Evolutionary conservation across 257 asterid species (phyloP).

Genomic region (Lavandula angustifolia): DNA sequence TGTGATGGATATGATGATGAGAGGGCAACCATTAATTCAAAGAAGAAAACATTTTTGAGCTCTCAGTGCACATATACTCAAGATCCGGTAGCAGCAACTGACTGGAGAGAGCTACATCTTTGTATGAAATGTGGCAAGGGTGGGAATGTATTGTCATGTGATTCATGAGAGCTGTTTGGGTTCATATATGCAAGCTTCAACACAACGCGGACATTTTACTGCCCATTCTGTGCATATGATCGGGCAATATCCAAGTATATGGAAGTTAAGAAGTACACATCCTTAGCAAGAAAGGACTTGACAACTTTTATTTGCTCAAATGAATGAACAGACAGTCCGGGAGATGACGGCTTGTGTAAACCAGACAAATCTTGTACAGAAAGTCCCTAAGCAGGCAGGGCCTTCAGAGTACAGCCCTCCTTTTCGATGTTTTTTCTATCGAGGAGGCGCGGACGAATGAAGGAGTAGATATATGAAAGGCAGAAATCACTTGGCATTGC

Average conservation of each 20-base stretch:
- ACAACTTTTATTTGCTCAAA: slow-evolving; percentile 42
- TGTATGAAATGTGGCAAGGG: slow-evolving; percentile 54
- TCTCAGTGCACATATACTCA: slow-evolving; percentile 2
- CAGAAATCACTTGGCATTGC: too few relatives aligned
- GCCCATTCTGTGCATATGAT: slow-evolving; percentile 82
- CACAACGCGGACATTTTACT: slow-evolving; percentile 48
- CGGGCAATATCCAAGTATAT: slow-evolving; percentile 54
- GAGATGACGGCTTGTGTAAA: slow-evolving; percentile 20
- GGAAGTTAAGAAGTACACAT: slow-evolving; percentile 45
- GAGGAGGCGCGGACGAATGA: too few relatives aligned
- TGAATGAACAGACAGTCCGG: slow-evolving; percentile 28
- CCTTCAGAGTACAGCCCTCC: slow-evolving; percentile 39
- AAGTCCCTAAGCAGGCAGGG: slow-evolving; percentile 31
- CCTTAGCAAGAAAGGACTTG: slow-evolving; percentile 57
- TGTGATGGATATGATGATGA: slow-evolving; percentile 14
- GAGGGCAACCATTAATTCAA: not conserved
- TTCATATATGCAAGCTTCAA: slow-evolving; percentile 46
- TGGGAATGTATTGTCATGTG: slow-evolving; percentile 53
- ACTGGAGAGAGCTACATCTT: slow-evolving; percentile 9
- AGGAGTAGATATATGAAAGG: too few relatives aligned
- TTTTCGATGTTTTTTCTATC: too few relatives aligned
- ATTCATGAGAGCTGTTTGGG: slow-evolving; percentile 68
- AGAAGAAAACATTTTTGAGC: slow-evolving; percentile 20
- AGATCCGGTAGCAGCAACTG: not conserved
- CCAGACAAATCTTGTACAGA: slow-evolving; percentile 31